These are phyloP conservation scores for Micractinium conductrix DNA, from an alignment of 139 green algal species.

Conservation along the genomic window DNA sequence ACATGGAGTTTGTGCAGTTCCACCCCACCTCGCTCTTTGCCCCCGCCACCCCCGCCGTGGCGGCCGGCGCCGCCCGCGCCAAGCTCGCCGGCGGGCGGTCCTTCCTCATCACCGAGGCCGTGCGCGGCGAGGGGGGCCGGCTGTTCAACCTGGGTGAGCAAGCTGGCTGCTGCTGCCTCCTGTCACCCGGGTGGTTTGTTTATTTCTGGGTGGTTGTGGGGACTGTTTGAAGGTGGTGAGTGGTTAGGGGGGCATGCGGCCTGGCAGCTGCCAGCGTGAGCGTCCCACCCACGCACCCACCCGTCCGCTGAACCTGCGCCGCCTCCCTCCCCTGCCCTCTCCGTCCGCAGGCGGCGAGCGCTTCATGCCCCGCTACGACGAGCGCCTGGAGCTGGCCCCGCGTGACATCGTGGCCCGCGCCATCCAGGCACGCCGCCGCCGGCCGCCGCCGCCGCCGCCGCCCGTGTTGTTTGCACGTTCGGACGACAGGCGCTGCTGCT, in stretches of 20 bases:
- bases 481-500: too few species aligned
- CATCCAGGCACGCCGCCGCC: too few species aligned
- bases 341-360: conserved; percentile 68
- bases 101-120: conserved; percentile 97
- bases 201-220: too few species aligned
- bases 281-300: too few species aligned
- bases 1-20: conserved; percentile 99
- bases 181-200: too few species aligned
- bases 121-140: conserved; percentile 91
- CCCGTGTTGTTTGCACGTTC: too few species aligned
- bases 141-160: conserved; percentile 82
- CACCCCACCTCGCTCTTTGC: conserved; percentile 90
- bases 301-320: background rate
- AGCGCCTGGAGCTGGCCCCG: conserved; percentile 92
- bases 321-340: background rate
- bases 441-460: too few species aligned
- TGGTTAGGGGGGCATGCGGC: too few species aligned
- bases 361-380: conserved; percentile 96
- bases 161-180: background rate
- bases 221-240: too few species aligned
- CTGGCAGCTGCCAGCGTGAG: too few species aligned
- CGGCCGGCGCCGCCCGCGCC: background rate
- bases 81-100: conserved; percentile 49
- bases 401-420: conserved; percentile 94
- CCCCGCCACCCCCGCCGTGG: conserved; percentile 2